These are phyloP conservation scores for Trichoderma simmonsii DNA, from an alignment of 2,329 filamentous ascomycete genomes.

Conservation along the genomic window DNA sequence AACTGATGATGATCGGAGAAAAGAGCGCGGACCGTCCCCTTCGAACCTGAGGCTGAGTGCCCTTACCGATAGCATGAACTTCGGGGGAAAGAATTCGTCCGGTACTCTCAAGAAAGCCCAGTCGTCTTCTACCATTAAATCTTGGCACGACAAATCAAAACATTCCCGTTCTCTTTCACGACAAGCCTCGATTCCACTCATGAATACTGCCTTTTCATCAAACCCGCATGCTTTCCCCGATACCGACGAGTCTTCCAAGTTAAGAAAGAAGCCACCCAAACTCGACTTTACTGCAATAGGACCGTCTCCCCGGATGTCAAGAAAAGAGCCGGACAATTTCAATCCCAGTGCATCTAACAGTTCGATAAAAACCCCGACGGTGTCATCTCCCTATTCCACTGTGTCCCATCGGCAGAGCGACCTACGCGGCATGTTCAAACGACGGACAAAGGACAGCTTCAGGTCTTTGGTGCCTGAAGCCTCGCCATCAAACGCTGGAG, in stretches of 20 bases:
- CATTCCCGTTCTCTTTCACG: slow-evolving; percentile 56
- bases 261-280: slow-evolving; percentile 44
- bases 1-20: slow-evolving; percentile 37
- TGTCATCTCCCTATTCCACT: slow-evolving; percentile 38
- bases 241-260: slow-evolving; percentile 33
- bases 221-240: slow-evolving; percentile 40
- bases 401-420: slow-evolving; percentile 26
- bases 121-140: slow-evolving; percentile 54
- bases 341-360: slow-evolving; percentile 29
- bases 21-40: slow-evolving; percentile 46
- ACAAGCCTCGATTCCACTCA: slow-evolving; percentile 56
- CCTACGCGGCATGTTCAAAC: slow-evolving; percentile 32
- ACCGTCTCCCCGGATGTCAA: slow-evolving; percentile 31
- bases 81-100: slow-evolving; percentile 40
- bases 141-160: slow-evolving; percentile 56
- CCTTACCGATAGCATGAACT: slow-evolving; percentile 21
- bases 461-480: slow-evolving; percentile 24
- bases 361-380: slow-evolving; percentile 42
- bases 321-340: slow-evolving; percentile 34
- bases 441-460: slow-evolving; percentile 38
- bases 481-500: slow-evolving; percentile 27
- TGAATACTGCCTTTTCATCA: slow-evolving; percentile 52
- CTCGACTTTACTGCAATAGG: slow-evolving; percentile 49
- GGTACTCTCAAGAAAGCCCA: slow-evolving; percentile 45
- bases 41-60: slow-evolving; percentile 28